A percentile compares a stretch with the other conserved stretches of the same genome.
Conservation (phyloP, 164 flowering plant species). For the Vitis cinerea region DNA sequence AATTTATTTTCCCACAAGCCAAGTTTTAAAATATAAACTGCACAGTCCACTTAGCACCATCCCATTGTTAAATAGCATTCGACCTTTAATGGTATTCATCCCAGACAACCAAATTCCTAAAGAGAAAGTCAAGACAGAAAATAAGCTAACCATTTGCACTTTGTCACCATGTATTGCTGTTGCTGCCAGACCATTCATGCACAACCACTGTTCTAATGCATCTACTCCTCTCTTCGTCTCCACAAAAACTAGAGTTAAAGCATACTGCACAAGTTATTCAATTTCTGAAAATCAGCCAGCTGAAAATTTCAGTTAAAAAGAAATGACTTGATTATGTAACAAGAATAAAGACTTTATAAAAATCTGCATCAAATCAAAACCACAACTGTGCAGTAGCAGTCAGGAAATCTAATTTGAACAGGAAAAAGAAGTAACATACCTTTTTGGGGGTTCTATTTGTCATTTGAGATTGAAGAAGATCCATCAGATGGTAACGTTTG, state of each 20-base stretch:
- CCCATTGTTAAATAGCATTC: neutral
- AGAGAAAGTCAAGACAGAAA: neutral
- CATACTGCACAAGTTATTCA: slow-evolving; percentile 32
- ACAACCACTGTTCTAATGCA: slow-evolving; percentile 46
- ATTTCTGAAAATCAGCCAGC: neutral
- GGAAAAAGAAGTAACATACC: slow-evolving; percentile 15
- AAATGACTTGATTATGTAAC: neutral
- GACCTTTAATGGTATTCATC: neutral
- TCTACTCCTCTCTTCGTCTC: slow-evolving; percentile 69
- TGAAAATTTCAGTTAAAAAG: neutral
- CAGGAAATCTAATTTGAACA: neutral
- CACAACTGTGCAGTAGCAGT: neutral
- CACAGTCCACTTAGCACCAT: too few relatives aligned
- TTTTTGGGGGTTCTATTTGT: slow-evolving; percentile 30
- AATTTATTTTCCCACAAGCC: neutral
- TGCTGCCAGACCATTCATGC: slow-evolving; percentile 49
- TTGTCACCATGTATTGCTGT: slow-evolving; percentile 67
- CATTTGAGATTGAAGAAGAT: slow-evolving; percentile 38
- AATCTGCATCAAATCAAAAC: neutral
- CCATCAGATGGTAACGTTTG: slow-evolving; percentile 42
- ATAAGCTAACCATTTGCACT: slow-evolving; percentile 45
- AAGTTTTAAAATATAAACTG: neutral
- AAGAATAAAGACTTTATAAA: neutral
- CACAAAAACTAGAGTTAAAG: slow-evolving; percentile 57
- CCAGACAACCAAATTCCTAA: neutral